Conservation (phyloP, 2,329 filamentous ascomycete species). For the Hypoxylon sp. region DNA sequence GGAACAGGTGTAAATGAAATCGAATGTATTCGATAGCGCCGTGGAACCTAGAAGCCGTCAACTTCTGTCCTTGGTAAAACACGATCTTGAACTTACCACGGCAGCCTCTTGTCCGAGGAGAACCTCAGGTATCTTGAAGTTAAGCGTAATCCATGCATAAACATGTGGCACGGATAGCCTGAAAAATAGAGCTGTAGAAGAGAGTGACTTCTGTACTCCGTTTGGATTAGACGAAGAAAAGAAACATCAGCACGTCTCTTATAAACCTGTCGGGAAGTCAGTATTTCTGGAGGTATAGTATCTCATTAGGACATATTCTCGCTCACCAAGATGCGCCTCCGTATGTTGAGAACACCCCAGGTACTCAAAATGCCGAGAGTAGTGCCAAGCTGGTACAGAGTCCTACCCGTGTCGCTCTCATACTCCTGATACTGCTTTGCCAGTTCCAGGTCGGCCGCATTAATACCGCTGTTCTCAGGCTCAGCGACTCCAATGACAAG, state of each 20-base stretch:
- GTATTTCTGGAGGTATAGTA: neutral
- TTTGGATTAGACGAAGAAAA: slow-evolving; percentile 60
- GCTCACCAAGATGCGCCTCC: slow-evolving; percentile 67
- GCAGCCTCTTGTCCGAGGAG: slow-evolving; percentile 19
- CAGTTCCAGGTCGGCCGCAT: slow-evolving; percentile 55
- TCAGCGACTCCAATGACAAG: slow-evolving; percentile 72
- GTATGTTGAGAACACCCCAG: slow-evolving; percentile 66
- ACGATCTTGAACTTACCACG: slow-evolving; percentile 48
- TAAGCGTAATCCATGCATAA: slow-evolving; percentile 53
- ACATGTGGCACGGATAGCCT: slow-evolving; percentile 58
- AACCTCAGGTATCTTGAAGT: slow-evolving; percentile 40
- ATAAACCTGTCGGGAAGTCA: slow-evolving; percentile 60
- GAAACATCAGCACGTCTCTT: slow-evolving; percentile 63
- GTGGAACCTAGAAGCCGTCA: slow-evolving; percentile 45
- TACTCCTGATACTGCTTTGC: slow-evolving; percentile 61
- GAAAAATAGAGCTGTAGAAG: slow-evolving; percentile 53
- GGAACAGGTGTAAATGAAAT: slow-evolving; percentile 65
- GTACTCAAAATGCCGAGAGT: slow-evolving; percentile 59
- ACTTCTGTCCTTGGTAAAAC: slow-evolving; percentile 4
- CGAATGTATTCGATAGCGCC: slow-evolving; percentile 56
- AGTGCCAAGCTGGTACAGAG: slow-evolving; percentile 54
- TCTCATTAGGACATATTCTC: neutral
- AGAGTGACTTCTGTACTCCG: slow-evolving; percentile 54
- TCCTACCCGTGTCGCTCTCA: slow-evolving; percentile 62
- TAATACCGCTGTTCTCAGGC: slow-evolving; percentile 62